Evolutionary conservation across 2,329 filamentous ascomycete genomes (phyloP), one percentile per base, ranked within the genome.

Genomic region (Zymoseptoria tritici): DNA sequence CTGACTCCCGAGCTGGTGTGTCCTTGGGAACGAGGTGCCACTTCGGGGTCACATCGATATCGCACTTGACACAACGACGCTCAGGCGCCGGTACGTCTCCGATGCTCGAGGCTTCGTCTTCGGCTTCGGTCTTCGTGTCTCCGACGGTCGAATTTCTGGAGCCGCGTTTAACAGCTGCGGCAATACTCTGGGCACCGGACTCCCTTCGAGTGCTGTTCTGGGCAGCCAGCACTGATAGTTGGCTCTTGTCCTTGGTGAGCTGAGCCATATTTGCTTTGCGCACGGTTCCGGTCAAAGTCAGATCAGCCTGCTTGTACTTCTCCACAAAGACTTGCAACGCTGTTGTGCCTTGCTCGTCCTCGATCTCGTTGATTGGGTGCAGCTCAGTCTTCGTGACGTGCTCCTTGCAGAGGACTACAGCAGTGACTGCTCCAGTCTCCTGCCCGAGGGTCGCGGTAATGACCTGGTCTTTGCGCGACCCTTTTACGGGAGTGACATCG

Each of bases 301-400:
- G 82, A 72, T 99, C 94, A 8, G 94, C 93, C 75, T 97, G 93
- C 75, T 99, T 99, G 79, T 91, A 97, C 60, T 87, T 91, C 66
- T 88, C 87, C 52, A 88, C 90, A 72, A 89, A 99, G 24, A 96
- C 80, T 73, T 97, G 91, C 55, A 99, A 77, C 9, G 90, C 91
- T 67, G 87, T 95, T 57, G 85, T 76, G n/a, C 85, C 85, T n/a
- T 80, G 80, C 20, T 88, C 85, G 58, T 87, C 85, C 9, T 88
- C 85, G 21, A 83, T 73, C 65, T 97, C 91, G 63, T 89, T 83
- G 79, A 97, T 90, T 9, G 81, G 83, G 74, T 97, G 90, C 7
- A 95, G 79, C 49, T 84, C 81, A 0, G 84, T 85, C 74, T 91
- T 91, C 51, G 85, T 79, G 7, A 71, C 67, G 57, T 99, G 94